Evolutionary conservation across 352 stramenopile species (phyloP).

Genomic region (Phytophthora sojae): DNA sequence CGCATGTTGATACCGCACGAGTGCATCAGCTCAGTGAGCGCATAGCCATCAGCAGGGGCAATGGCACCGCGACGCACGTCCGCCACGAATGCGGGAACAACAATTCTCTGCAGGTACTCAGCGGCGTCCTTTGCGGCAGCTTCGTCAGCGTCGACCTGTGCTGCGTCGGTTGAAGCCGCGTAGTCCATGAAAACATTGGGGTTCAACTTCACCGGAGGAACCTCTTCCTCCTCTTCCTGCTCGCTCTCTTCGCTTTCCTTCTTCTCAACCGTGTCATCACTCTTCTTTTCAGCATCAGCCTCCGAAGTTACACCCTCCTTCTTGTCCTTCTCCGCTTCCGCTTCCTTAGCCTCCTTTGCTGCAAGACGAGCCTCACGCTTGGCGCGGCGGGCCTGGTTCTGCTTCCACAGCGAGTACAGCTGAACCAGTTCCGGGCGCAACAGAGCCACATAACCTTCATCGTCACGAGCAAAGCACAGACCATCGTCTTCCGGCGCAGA

Average conservation of each 20-base stretch:
- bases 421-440: conserved; percentile 94
- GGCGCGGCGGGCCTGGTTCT: conserved; percentile 79
- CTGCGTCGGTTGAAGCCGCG: conserved; percentile 72
- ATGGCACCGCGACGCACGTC: conserved; percentile 88
- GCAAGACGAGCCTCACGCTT: conserved; percentile 61
- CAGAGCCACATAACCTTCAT: conserved; percentile 91
- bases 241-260: conserved; percentile 43
- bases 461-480: conserved; percentile 71
- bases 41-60: conserved; percentile 88
- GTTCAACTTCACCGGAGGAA: conserved; percentile 80
- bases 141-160: conserved; percentile 78
- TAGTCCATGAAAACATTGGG: conserved; percentile 92
- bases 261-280: conserved; percentile 35
- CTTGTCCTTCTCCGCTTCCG: conserved; percentile 41
- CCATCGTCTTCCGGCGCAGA: conserved; percentile 46
- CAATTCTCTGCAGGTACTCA: conserved; percentile 87
- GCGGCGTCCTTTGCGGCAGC: conserved; percentile 72
- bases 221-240: conserved; percentile 54
- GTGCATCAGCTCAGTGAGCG: conserved; percentile 95
- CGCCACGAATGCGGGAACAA: conserved; percentile 85
- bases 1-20: conserved; percentile 97
- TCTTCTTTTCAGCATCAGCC: conserved; percentile 19
- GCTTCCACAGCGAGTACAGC: conserved; percentile 91
- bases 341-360: conserved; percentile 56
- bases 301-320: conserved; percentile 14